Conservation (phyloP, 345 rosid species). For the Citrus maxima region DNA sequence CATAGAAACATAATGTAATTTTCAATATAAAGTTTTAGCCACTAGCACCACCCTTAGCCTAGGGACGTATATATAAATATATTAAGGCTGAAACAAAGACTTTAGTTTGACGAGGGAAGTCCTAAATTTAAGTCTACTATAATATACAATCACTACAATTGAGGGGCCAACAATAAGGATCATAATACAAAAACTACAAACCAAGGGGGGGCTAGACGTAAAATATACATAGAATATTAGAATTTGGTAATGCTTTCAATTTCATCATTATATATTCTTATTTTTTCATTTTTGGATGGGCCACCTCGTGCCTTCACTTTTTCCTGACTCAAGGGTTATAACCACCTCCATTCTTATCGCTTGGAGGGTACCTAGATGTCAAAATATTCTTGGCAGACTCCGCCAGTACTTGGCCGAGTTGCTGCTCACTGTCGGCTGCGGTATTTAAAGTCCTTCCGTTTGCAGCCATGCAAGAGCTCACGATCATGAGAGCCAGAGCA, state of each 20-base stretch:
- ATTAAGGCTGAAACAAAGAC: too few species aligned
- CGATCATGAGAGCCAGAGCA: conserved; percentile 20
- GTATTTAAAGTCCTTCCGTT: neutral
- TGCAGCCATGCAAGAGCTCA: conserved; percentile 23
- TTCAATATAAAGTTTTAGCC: neutral
- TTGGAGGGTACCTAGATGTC: neutral
- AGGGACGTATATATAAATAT: too few species aligned
- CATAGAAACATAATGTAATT: neutral
- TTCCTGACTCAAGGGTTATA: conserved; percentile 2
- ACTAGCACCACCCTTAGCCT: neutral
- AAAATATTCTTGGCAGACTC: neutral
- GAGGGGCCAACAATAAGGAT: too few species aligned
- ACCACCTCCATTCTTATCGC: conserved; percentile 7
- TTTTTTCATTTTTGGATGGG: too few species aligned
- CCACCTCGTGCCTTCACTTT: conserved; percentile 10
- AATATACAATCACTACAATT: too few species aligned
- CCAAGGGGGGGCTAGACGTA: too few species aligned
- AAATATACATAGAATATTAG: too few species aligned
- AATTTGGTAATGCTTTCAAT: too few species aligned
- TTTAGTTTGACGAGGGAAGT: too few species aligned
- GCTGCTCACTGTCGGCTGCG: neutral
- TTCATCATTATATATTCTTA: too few species aligned
- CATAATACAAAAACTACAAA: too few species aligned
- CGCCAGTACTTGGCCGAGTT: neutral
- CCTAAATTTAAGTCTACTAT: too few species aligned